phyloP scores from a whole-genome alignment of 495 filamentous ascomycete genomes.

The Endocarpon pusillum region DNA sequence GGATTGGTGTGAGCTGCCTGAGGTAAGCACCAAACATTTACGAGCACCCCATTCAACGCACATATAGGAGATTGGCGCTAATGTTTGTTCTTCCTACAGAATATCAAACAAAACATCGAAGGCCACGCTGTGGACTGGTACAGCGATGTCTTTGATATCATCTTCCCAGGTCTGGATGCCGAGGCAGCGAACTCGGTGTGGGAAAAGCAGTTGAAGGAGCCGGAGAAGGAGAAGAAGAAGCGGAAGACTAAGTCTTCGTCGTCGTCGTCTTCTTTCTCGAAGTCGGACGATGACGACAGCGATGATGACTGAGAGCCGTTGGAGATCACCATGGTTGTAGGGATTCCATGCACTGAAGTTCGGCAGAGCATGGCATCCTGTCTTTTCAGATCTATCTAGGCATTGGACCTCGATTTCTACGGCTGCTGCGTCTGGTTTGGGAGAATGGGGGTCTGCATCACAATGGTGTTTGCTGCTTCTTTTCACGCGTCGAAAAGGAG shows the following conservation, averaged over 20 bases:
- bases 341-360: too few relatives aligned
- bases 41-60: too few relatives aligned
- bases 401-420: too few relatives aligned
- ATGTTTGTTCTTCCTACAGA: slow-evolving; percentile 37
- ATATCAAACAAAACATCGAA: slow-evolving; percentile 90
- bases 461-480: too few relatives aligned
- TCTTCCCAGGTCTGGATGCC: slow-evolving; percentile 70
- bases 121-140: slow-evolving; percentile 88
- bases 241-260: slow-evolving; percentile 14
- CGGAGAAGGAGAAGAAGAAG: slow-evolving; percentile 31
- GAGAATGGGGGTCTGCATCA: too few relatives aligned
- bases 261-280: slow-evolving; percentile 1
- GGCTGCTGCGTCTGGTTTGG: too few relatives aligned
- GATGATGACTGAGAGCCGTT: too few relatives aligned
- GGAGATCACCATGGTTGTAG: too few relatives aligned
- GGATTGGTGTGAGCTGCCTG: slow-evolving; percentile 95
- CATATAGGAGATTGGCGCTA: slow-evolving; percentile 10
- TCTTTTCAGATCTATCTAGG: too few relatives aligned
- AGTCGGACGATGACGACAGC: too few relatives aligned
- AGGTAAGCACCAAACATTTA: slow-evolving; percentile 43
- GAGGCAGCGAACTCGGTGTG: slow-evolving; percentile 53
- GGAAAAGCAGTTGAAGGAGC: slow-evolving; percentile 51
- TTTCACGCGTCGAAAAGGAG: too few relatives aligned
- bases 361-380: too few relatives aligned
- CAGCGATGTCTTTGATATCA: slow-evolving; percentile 75